phyloP scores from a whole-genome alignment of 257 asterid species.

The Solanum chmielewskii region DNA sequence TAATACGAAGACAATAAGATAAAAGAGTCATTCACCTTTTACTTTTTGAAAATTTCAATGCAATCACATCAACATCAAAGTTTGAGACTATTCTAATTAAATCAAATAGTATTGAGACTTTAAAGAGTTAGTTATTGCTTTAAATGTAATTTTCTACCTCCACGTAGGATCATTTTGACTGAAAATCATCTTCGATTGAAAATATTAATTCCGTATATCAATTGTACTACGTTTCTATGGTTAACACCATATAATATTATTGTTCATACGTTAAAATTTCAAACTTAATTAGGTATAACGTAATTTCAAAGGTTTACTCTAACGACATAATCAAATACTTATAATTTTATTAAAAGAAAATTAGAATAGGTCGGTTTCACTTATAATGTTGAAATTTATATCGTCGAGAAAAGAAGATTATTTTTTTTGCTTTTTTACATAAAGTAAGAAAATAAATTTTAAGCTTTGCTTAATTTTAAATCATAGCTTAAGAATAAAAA shows the following conservation, averaged over 20 bases:
- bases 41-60: background rate
- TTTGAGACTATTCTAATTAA: background rate
- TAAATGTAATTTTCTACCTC: background rate
- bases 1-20: no score
- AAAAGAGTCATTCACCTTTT: no score
- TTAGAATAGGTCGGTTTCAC: background rate
- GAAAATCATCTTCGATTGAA: background rate
- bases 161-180: background rate
- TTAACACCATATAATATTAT: background rate
- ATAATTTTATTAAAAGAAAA: background rate
- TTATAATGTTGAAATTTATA: background rate
- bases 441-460: background rate
- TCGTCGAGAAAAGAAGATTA: background rate
- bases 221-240: background rate
- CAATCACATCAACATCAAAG: background rate
- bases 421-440: background rate
- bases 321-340: background rate
- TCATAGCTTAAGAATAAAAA: fast-evolving
- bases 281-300: background rate
- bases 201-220: background rate
- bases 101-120: background rate
- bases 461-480: background rate
- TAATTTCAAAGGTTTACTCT: background rate
- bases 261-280: background rate
- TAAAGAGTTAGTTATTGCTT: background rate